A percentile compares a stretch with the other conserved stretches of the same genome.
Conservation (phyloP, 2,329 filamentous ascomycete genomes). For the Fusarium buharicum region DNA sequence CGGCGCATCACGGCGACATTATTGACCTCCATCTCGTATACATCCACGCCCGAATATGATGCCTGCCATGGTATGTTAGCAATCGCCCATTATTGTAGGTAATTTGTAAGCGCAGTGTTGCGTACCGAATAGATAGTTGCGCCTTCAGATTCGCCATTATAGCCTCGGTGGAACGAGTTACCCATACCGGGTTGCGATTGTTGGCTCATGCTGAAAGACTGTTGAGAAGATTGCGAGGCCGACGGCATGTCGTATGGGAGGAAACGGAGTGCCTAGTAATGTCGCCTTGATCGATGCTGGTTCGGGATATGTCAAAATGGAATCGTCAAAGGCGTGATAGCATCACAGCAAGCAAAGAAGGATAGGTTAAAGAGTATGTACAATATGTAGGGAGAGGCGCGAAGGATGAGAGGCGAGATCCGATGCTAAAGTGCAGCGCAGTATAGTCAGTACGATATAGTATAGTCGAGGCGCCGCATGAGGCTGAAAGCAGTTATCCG, state of each 20-base stretch:
- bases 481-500: conserved; percentile 28
- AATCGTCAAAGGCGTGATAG: conserved; percentile 13
- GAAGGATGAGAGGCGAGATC: conserved; percentile 12
- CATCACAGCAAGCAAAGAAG: conserved; percentile 30
- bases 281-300: conserved; percentile 1
- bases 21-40: conserved; percentile 99
- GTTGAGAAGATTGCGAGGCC: conserved; percentile 64
- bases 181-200: conserved; percentile 57
- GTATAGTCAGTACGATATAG: conserved; percentile 2
- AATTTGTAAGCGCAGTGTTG: background rate
- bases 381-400: conserved; percentile 13
- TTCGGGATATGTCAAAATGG: background rate
- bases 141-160: conserved; percentile 52
- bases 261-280: background rate
- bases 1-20: conserved; percentile 94
- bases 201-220: conserved; percentile 68
- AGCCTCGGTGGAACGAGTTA: conserved; percentile 52
- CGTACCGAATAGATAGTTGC: conserved; percentile 72
- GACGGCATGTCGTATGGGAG: conserved; percentile 49
- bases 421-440: background rate
- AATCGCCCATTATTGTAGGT: conserved; percentile 8
- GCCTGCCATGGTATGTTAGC: conserved; percentile 60
- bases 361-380: conserved; percentile 25
- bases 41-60: conserved; percentile 93
- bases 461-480: conserved; percentile 27